phyloP scores from a whole-genome alignment of 2,329 filamentous ascomycete species.

The Trichoderma afroharzianum region DNA sequence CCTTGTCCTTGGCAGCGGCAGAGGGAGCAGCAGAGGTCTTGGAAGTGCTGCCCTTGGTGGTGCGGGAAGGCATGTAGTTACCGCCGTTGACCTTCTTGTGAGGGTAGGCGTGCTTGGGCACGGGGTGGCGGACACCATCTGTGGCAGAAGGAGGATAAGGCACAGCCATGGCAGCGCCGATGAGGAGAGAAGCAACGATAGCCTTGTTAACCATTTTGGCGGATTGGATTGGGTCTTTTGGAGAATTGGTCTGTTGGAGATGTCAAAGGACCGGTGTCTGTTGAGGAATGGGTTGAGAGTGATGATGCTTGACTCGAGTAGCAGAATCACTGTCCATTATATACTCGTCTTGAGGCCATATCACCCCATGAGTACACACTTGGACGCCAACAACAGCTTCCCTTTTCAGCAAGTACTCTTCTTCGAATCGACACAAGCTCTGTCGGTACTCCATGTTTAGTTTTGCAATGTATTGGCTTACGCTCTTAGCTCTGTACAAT shows the following conservation, averaged over 20 bases:
- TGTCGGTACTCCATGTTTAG: not conserved
- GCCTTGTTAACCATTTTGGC: slow-evolving; percentile 16
- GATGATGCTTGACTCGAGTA: not conserved
- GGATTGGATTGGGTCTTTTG: not conserved
- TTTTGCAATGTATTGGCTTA: not conserved
- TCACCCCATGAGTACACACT: not conserved
- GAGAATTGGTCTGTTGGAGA: not conserved
- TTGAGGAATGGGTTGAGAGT: not conserved
- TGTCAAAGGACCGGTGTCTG: not conserved
- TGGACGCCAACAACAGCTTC: not conserved
- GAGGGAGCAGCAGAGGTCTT: not conserved
- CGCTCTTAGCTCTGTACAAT: not conserved
- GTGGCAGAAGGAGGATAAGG: slow-evolving; percentile 10
- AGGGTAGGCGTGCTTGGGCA: not conserved
- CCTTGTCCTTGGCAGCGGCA: not conserved
- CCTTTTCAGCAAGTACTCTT: not conserved
- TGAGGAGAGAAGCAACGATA: slow-evolving; percentile 9
- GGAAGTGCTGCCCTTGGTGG: not conserved
- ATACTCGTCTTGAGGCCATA: not conserved
- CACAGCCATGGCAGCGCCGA: slow-evolving; percentile 13
- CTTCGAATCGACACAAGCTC: not conserved
- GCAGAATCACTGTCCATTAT: not conserved
- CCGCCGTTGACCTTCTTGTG: slow-evolving; percentile 8
- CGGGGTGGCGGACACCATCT: not conserved
- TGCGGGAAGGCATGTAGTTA: not conserved